Base-by-base conservation (phyloP, 1,284 basidiomycete species). In the Rhodotorula sp. region DNA sequence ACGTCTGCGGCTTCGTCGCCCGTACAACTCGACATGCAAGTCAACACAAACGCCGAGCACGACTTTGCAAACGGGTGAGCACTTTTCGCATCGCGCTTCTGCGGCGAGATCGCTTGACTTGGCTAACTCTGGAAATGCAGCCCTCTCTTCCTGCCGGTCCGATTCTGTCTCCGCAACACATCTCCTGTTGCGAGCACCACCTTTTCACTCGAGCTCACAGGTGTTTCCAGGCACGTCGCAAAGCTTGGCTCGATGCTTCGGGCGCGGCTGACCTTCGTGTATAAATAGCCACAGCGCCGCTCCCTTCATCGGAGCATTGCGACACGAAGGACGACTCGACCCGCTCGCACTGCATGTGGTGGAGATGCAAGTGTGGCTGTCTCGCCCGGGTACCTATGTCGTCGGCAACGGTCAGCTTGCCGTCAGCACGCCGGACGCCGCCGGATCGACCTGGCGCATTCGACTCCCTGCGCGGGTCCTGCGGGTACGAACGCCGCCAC, bases 151-250 rank as follows among this genome's bases (percentile, higher is more conserved):
- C 80, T 86, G 4, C 84, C 86, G 0, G 81, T 90, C 18, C 79
- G 82, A 8, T 85, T 93, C 75, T 81, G 80, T 45, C 76, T 95
- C 60, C 85, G 86, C 62, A 95, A 94, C 76, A 74, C 77, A 21
- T 82, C 81, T 1, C 79, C 80, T 0, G 58, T 43, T 7, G 38
- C 38, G 38, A 14, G 45, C 0, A 31, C 38, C 15, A 5, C 71
- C 5, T 64, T 75, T 62, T 34, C 55, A 23, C 73, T 61, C 62
- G 28, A n/a, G 14, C 60, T 75, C 38, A 31, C 34, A 0, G 38
- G 38, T 43, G 38, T 43, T 43, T 43, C 38, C 12, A 43, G 38
- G 38, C 10, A 14, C 10, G 38, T 43, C 38, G 38, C 12, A 12
- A 43, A 12, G 38, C 10, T 43, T 8, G 38, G 38, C 38, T 43